A percentile compares a stretch with the other conserved stretches of the same genome.
Conservation (phyloP, 2,329 filamentous ascomycete species). For the Penicillium sp. region DNA sequence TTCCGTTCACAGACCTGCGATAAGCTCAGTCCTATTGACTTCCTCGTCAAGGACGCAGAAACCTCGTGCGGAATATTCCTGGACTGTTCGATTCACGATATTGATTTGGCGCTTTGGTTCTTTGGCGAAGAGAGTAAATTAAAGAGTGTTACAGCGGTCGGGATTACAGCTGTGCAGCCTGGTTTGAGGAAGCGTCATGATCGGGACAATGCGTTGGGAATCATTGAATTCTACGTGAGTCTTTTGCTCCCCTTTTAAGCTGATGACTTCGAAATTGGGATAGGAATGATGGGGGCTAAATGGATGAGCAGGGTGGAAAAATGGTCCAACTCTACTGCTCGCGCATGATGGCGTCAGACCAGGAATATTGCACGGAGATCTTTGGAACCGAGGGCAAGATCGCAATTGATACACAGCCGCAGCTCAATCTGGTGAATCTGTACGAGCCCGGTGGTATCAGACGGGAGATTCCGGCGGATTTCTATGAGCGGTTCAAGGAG, state of each 20-base stretch:
- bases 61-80: slow-evolving; percentile 68
- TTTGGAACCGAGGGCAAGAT: slow-evolving; percentile 64
- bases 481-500: slow-evolving; percentile 61
- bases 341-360: slow-evolving; percentile 65
- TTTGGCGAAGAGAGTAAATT: slow-evolving; percentile 55
- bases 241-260: slow-evolving; percentile 28
- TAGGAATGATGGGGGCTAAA: too few relatives aligned
- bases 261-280: too few relatives aligned
- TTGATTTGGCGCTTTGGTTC: slow-evolving; percentile 64
- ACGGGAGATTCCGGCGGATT: slow-evolving; percentile 58
- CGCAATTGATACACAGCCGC: slow-evolving; percentile 58
- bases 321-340: slow-evolving; percentile 61
- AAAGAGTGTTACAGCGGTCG: slow-evolving; percentile 56
- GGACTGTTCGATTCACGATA: slow-evolving; percentile 69
- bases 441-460: slow-evolving; percentile 54
- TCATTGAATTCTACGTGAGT: slow-evolving; percentile 64
- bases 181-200: slow-evolving; percentile 58
- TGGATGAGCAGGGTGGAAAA: slow-evolving; percentile 43
- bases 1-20: slow-evolving; percentile 67
- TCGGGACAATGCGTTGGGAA: slow-evolving; percentile 61
- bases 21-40: slow-evolving; percentile 62
- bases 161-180: slow-evolving; percentile 60
- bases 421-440: slow-evolving; percentile 53
- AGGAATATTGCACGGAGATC: slow-evolving; percentile 64
- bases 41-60: slow-evolving; percentile 66